Evolutionary conservation across 116 monocot genomes (phyloP), one percentile per base, ranked within the genome.

Genomic region (Posidonia oceanica): DNA sequence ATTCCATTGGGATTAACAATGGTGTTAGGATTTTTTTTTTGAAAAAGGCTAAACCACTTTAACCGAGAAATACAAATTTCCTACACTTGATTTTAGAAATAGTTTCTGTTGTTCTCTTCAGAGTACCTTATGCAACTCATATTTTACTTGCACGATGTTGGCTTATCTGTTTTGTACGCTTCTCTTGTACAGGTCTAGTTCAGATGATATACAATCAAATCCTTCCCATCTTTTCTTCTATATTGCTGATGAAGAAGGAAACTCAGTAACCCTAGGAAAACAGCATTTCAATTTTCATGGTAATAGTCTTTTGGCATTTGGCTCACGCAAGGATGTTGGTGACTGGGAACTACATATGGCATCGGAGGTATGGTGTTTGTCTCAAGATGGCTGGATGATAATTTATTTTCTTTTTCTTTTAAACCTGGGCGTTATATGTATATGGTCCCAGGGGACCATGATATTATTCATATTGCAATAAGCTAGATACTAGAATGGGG

Each of bases 201-300:
- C 69, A 62, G 75, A 81, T 68, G 90, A 89, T 55, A 71, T 51
- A 37, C 73, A 80, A 66, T 78, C 75, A 67, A 77, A 65, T 38
- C 68, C 67, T n/a, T 54, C 59, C 16, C 86, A 96, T 77, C 74
- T 91, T 74, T 96, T 96, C 75, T 96, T 96, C 70, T 96, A 96
- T 80, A 21, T 96, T n/a, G 89, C 85, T 42, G 89, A 91, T 69
- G 96, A 96, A 82, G 84, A 76, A 71, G 96, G 87, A 61, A 81
- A 83, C 54, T 67, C 79, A 39, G 40, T 96, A 53, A 75, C 55
- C 74, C 29, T 83, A 18, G 73, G 66, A 39, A 68, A 76, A 40
- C 77, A 77, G 36, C 63, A 75, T 52, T 71, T 70, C 39, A 61
- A 69, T 42, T 78, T 67, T 70, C 51, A 61, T 62, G 79, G 78